Conservation (phyloP, 2,329 filamentous ascomycete species). For the Aspergillus nomiae region DNA sequence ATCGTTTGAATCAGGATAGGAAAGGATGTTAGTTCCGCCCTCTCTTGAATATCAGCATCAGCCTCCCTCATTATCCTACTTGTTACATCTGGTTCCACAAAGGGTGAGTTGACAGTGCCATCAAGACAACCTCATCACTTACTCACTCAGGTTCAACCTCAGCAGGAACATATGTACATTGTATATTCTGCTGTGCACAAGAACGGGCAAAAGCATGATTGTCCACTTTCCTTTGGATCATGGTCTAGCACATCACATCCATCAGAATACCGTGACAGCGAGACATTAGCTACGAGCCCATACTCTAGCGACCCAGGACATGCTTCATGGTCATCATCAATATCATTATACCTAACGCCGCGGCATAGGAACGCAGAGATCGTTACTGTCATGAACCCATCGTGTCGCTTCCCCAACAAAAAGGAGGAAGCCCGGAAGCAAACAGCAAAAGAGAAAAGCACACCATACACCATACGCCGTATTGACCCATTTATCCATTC, state of each 20-base stretch:
- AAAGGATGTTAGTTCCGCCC: neutral
- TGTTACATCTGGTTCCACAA: neutral
- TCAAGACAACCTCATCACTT: neutral
- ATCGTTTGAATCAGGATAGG: neutral
- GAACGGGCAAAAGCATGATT: too few relatives aligned
- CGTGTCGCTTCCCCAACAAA: neutral
- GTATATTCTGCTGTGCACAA: neutral
- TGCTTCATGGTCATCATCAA: neutral
- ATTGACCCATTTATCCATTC: neutral
- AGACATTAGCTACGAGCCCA: neutral
- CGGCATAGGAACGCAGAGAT: neutral
- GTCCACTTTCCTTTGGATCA: too few relatives aligned
- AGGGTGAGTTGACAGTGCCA: neutral
- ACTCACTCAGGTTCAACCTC: neutral
- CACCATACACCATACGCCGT: neutral
- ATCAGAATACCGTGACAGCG: neutral
- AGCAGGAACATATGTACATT: neutral
- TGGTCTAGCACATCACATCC: neutral
- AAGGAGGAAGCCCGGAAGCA: neutral
- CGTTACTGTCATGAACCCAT: neutral
- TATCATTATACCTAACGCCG: neutral
- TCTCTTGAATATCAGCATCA: neutral
- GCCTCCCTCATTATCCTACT: neutral
- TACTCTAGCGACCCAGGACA: neutral
- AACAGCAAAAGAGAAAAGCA: neutral